Conservation (phyloP, 2,329 filamentous ascomycete species). For the Monilinia vaccinii-corymbosi region DNA sequence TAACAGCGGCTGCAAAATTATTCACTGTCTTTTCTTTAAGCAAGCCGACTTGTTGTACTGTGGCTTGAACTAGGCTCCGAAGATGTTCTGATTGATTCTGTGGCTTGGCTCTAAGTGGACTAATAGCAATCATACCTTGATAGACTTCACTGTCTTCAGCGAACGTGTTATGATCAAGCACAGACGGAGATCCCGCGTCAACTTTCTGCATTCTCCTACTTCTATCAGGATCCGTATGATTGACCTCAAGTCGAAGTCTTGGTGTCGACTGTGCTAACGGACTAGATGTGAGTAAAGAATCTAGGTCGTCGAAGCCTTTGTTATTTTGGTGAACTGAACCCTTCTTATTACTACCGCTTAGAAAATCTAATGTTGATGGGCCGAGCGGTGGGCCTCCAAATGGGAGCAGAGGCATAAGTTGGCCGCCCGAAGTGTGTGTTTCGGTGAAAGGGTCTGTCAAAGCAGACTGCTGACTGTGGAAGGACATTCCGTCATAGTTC, state of each 20-base stretch:
- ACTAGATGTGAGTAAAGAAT: slow-evolving; percentile 20
- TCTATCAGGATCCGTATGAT: slow-evolving; percentile 15
- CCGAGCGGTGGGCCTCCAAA: not conserved
- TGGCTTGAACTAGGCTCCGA: not conserved
- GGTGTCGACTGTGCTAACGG: slow-evolving; percentile 26
- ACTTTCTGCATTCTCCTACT: slow-evolving; percentile 15
- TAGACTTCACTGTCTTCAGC: not conserved
- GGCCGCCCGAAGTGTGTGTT: not conserved
- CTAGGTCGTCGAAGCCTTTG: slow-evolving; percentile 5
- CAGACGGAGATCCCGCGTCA: slow-evolving; percentile 15
- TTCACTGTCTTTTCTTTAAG: not conserved
- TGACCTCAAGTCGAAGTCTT: slow-evolving; percentile 18
- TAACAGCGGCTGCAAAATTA: not conserved
- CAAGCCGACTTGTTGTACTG: not conserved
- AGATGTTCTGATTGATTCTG: not conserved
- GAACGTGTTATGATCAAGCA: slow-evolving; percentile 13
- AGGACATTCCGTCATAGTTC: not conserved
- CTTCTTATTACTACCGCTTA: not conserved
- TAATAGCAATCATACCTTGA: slow-evolving; percentile 6
- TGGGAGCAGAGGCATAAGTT: not conserved
- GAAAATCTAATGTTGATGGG: not conserved
- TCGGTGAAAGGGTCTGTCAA: slow-evolving; percentile 1
- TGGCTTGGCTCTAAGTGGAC: not conserved
- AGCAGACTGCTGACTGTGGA: not conserved
- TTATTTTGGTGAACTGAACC: not conserved